Evolutionary conservation across 2,329 filamentous ascomycete species (phyloP).

Genomic region (Aspergillus pseudoviridinutans): DNA sequence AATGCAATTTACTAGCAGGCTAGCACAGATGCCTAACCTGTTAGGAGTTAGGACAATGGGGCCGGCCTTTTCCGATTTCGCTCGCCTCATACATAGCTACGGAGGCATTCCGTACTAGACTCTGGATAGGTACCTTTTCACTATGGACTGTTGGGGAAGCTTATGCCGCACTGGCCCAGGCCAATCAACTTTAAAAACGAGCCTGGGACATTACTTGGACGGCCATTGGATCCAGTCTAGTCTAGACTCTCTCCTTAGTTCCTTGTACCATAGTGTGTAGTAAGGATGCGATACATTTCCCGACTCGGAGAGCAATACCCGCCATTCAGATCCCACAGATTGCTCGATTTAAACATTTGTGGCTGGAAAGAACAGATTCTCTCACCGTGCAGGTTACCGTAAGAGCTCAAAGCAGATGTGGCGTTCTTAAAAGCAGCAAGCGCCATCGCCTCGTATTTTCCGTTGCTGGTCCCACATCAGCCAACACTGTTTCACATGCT

Average conservation of each 20-base stretch:
- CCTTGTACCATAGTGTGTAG: neutral
- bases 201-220: too few species aligned
- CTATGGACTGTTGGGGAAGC: neutral
- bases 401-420: neutral
- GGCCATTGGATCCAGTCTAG: too few species aligned
- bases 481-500: too few species aligned
- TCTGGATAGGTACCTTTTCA: neutral
- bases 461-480: neutral
- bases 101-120: neutral
- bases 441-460: neutral
- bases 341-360: too few species aligned
- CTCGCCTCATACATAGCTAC: too few species aligned
- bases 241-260: too few species aligned
- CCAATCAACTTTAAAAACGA: neutral
- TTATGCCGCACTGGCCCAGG: neutral
- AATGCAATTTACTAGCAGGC: neutral
- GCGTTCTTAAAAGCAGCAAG: too few species aligned
- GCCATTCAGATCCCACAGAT: too few species aligned
- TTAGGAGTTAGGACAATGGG: neutral
- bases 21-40: too few species aligned
- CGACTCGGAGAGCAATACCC: neutral
- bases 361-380: too few species aligned
- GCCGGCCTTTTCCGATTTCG: too few species aligned
- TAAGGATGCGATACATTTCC: neutral
- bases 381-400: neutral